phyloP scores from a whole-genome alignment of 139 green algal species.

The Chlorella sp. region DNA sequence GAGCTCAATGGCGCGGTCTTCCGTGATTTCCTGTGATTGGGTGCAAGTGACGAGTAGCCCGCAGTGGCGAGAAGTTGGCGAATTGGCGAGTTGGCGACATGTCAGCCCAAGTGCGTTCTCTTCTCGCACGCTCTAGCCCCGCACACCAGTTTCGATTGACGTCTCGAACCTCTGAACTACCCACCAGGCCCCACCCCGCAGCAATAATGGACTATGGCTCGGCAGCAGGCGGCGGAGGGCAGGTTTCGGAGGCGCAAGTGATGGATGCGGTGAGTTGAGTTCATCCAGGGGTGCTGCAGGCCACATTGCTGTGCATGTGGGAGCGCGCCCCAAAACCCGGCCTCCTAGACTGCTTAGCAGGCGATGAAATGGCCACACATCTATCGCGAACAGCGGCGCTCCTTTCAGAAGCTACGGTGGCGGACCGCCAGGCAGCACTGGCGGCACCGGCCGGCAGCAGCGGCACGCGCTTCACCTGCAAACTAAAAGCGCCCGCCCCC shows the following conservation, averaged over 20 bases:
- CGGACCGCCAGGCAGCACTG: neutral
- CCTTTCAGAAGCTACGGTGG: neutral
- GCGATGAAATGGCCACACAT: no score
- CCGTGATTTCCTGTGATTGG: no score
- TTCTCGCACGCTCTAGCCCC: neutral
- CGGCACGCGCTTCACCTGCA: neutral
- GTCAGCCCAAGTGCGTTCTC: no score
- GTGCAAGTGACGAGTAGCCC: no score
- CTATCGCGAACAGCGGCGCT: neutral
- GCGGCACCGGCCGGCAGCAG: neutral
- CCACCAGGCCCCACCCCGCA: neutral
- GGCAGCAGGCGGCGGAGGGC: neutral
- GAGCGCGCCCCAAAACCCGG: neutral
- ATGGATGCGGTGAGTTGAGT: slow-evolving; percentile 42
- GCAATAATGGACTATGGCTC: slow-evolving; percentile 5
- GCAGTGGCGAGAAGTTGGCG: no score
- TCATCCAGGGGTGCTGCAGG: neutral
- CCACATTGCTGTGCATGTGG: neutral
- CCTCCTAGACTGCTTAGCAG: neutral
- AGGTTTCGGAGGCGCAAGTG: slow-evolving; percentile 31
- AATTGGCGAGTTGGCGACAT: neutral
- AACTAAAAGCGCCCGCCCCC: neutral
- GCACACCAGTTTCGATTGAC: no score
- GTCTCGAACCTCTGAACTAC: neutral
- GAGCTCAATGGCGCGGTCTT: no score